Evolutionary conservation across 305 asterid genomes (phyloP).

Genomic region (Salvia sclarea): DNA sequence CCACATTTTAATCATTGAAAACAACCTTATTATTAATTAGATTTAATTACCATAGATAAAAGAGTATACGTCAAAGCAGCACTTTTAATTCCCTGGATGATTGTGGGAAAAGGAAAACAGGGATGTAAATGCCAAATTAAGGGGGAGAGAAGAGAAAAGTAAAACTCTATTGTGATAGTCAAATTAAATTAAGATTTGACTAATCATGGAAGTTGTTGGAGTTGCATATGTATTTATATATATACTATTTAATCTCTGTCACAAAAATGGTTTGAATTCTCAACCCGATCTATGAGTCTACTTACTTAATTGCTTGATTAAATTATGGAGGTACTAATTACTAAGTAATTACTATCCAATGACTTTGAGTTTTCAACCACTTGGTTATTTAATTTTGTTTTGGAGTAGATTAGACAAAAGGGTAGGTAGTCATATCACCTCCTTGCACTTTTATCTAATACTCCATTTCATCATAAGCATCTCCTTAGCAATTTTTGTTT

Average conservation of each 20-base stretch:
- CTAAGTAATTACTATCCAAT: not conserved
- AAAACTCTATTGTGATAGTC: not conserved
- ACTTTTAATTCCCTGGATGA: not conserved
- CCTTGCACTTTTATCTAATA: too few relatives aligned
- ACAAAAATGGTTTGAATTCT: constrained; percentile 6
- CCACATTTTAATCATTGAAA: not conserved
- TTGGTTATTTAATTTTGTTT: not conserved
- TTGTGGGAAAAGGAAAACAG: not conserved
- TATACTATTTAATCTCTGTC: not conserved
- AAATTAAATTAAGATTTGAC: not conserved
- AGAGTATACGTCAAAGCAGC: not conserved
- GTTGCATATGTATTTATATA: not conserved
- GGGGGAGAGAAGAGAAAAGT: not conserved
- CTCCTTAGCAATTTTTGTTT: too few relatives aligned
- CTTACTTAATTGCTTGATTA: not conserved
- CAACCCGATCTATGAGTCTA: not conserved
- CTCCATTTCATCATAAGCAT: too few relatives aligned
- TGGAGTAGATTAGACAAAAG: not conserved
- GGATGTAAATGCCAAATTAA: not conserved
- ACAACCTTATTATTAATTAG: too few relatives aligned
- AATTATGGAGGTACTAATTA: not conserved
- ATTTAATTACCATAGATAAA: not conserved
- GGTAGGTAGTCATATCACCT: too few relatives aligned
- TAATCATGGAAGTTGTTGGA: constrained; percentile 5
- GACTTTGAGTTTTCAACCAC: constrained; percentile 3